Evolutionary conservation across 2,329 filamentous ascomycete genomes (phyloP), one percentile per base, ranked within the genome.

Genomic region (Berkeleyomyces rouxiae): DNA sequence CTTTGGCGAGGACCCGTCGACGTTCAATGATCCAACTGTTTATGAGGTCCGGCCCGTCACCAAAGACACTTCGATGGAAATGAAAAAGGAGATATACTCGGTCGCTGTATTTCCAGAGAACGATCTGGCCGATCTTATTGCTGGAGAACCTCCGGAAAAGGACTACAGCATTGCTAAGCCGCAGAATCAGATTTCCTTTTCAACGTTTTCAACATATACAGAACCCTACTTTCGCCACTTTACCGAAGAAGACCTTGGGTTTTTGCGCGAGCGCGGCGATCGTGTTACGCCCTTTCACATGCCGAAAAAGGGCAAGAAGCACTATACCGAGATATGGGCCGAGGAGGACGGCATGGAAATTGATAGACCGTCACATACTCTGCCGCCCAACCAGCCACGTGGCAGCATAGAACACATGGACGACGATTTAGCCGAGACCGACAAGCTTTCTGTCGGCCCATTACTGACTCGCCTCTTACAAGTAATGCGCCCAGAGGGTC

Each of bases 101-200:
- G 93, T 99, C 13, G 84, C 87, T 3, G 79, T 82, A 11, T 99
- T 93, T 70, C 93, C 93, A 0, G 80, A 80, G 61, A 86, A 82
- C 66, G 88, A 96, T 69, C 79, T 99, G 7, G 80, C 84, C 64
- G 86, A 96, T 70, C 78, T 93, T 67, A 95, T 95, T 66, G 87
- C 92, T 9, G 93, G 93, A 58, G 85, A 87, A 46, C 88, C 91
- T 1, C 92, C 93, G 1, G 91, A 97, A 72, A 90, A 89, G 71
- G 93, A 99, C 75, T 97, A 96, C 70, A 96, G 89, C 71, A 95
- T 84, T 70, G 87, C 90, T 42, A 99, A 97, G 71, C 90, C 92
- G 4, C 85, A 86, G 23, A 95, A 92, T 69, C 93, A 99, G 76
- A 93, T 97, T 72, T 91, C 88, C 71, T 93, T 93, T 67, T 87